These are phyloP conservation scores for Brasenia schreberi DNA, from an alignment of 164 flowering plant genomes.

Conservation along the genomic window DNA sequence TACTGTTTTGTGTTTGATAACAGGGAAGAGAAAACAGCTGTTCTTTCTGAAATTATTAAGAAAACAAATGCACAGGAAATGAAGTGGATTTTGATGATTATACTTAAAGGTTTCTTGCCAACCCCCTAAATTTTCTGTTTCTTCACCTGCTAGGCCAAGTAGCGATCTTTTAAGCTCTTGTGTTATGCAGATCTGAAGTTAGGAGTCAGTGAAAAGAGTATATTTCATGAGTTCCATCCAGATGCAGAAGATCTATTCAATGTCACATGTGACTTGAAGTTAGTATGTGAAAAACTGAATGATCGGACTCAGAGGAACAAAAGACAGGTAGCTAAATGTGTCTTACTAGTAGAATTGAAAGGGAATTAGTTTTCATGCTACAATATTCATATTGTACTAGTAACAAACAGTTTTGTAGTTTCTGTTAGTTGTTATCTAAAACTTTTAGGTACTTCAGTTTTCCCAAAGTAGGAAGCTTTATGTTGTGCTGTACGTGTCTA, in stretches of 20 bases:
- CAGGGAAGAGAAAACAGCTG: conserved; percentile 58
- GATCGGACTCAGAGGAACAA: conserved; percentile 76
- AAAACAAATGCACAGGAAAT: conserved; percentile 92
- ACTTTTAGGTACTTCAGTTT: no score
- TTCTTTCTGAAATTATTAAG: conserved; percentile 60
- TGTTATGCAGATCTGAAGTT: conserved; percentile 59
- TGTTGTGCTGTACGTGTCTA: no score
- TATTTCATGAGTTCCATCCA: conserved; percentile 96
- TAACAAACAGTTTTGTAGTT: no score
- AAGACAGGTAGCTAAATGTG: conserved; percentile 45
- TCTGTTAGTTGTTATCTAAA: no score
- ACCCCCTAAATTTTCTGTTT: no score
- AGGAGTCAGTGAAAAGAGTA: conserved; percentile 85
- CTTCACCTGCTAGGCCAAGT: no score
- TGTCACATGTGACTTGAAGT: conserved; percentile 90
- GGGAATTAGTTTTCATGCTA: no score
- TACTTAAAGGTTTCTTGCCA: conserved; percentile 59
- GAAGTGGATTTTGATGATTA: conserved; percentile 97
- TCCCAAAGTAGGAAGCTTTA: no score
- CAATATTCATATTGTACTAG: no score
- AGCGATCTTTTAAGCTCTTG: background rate
- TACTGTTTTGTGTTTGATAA: background rate
- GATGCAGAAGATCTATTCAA: conserved; percentile 98
- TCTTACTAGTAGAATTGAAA: background rate
- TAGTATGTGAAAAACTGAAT: conserved; percentile 84